Evolutionary conservation across 2,329 filamentous ascomycete species (phyloP), one percentile per base, ranked within the genome.

Genomic region (Camillea tinctor): DNA sequence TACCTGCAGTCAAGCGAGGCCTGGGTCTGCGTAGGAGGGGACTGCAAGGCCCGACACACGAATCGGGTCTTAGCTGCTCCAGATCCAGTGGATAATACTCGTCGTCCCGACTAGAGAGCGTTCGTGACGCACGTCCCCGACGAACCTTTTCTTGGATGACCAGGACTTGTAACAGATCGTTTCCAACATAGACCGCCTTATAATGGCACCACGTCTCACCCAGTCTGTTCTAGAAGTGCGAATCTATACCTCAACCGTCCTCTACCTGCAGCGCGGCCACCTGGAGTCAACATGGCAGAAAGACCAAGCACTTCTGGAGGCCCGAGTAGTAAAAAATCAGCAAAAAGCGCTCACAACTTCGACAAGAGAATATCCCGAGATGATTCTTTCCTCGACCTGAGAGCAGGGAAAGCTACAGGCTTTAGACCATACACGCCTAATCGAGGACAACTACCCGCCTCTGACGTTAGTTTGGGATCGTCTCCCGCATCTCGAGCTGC

Each of bases 301-400:
- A 73, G 78, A 69, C 78, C 79, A 36, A 79, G 73, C 63, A 80
- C 78, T 20, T 79, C 77, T 54, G 73, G 73, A 30, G 76, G 76
- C 21, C 70, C 73, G 26, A 65, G 65, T 51, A 71, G 69, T 50
- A 72, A 59, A 60, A 74, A 67, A 60, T 61, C 66, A 57, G 65
- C 66, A 50, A 69, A 64, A 40, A 64, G 55, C 58, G 67, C 67
- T 57, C 69, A 71, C 57, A 69, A 69, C 48, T 73, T 72, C 56
- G 73, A 77, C 64, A 81, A 79, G 68, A 76, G 80, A 63, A 69
- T 80, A 50, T 83, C 81, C 21, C 79, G 74, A 56, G 77, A 79
- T 64, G 77, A 79, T 64, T 75, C 76, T 65, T 76, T 74, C 58
- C 60, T 79, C 58, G 72, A 66, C 50, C 64, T 64, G 48, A 64